phyloP scores from a whole-genome alignment of 2,329 filamentous ascomycete genomes.

The Diaporthe australafricana region DNA sequence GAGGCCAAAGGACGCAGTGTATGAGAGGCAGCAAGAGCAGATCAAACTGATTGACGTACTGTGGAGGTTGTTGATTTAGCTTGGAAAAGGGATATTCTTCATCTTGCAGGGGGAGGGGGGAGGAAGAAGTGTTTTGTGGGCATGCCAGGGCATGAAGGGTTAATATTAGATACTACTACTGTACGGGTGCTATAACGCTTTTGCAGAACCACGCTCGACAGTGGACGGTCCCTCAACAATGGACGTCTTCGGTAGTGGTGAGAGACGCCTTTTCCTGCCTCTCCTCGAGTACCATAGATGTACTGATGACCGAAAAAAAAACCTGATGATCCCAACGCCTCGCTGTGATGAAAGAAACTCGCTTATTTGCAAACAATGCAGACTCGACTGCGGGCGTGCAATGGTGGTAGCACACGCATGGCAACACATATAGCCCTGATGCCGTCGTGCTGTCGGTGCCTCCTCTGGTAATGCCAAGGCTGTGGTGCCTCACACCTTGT shows the following conservation, averaged over 20 bases:
- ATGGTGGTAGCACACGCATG: neutral
- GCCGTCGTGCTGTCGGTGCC: neutral
- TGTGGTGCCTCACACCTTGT: neutral
- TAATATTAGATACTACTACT: slow-evolving; percentile 25
- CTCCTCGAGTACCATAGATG: neutral
- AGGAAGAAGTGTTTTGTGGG: neutral
- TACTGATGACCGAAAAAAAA: slow-evolving; percentile 1
- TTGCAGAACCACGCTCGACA: neutral
- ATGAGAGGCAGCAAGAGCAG: neutral
- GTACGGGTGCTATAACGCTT: slow-evolving; percentile 7
- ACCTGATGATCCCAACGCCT: slow-evolving; percentile 34
- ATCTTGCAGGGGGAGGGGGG: too few species aligned
- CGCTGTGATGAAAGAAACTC: slow-evolving; percentile 34
- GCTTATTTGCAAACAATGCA: slow-evolving; percentile 26
- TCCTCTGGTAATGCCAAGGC: neutral
- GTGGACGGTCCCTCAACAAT: neutral
- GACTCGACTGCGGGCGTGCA: slow-evolving; percentile 2
- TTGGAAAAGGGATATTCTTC: neutral
- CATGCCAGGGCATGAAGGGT: slow-evolving; percentile 10
- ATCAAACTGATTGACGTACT: neutral
- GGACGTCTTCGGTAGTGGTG: neutral
- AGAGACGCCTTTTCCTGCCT: neutral
- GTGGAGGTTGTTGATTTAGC: neutral
- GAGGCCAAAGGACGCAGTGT: neutral
- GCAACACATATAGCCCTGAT: neutral